Evolutionary conservation across 257 asterid species (phyloP).

Genomic region (Galeopsis tetrahit): DNA sequence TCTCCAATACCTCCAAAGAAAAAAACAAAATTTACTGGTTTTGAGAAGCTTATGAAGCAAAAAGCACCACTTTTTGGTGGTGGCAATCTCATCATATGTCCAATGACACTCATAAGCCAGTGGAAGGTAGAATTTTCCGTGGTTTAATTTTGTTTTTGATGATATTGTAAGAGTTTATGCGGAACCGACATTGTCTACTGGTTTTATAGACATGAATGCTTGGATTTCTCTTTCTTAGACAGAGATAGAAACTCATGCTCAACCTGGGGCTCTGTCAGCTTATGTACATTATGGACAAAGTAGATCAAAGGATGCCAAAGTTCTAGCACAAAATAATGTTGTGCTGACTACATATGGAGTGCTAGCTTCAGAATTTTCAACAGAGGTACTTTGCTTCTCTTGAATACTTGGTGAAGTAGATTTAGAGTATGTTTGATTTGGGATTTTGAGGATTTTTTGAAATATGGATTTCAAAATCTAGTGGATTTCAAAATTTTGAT

Average conservation of each 20-base stretch:
- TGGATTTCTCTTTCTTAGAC: slow-evolving; percentile 52
- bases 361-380: slow-evolving; percentile 81
- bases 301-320: slow-evolving; percentile 80
- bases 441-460: too few species aligned
- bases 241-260: slow-evolving; percentile 90
- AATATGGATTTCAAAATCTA: too few species aligned
- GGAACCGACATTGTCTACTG: slow-evolving; percentile 18
- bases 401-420: slow-evolving; percentile 32
- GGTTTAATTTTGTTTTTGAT: slow-evolving; percentile 16
- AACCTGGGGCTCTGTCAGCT: slow-evolving; percentile 73
- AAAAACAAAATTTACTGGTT: slow-evolving; percentile 56
- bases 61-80: slow-evolving; percentile 60
- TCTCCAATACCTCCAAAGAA: slow-evolving; percentile 59
- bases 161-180: slow-evolving; percentile 33
- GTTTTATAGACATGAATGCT: slow-evolving; percentile 28
- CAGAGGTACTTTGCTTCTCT: slow-evolving; percentile 62
- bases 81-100: slow-evolving; percentile 91
- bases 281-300: slow-evolving; percentile 92
- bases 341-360: slow-evolving; percentile 96
- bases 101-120: slow-evolving; percentile 95
- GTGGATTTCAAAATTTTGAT: too few species aligned
- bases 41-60: slow-evolving; percentile 67
- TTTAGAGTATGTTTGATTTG: too few species aligned
- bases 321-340: slow-evolving; percentile 80
- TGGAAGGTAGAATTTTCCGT: slow-evolving; percentile 77